A percentile compares a stretch with the other conserved stretches of the same genome.
These are phyloP conservation scores for Phytophthora syringae DNA, from an alignment of 352 stramenopile genomes.

Conservation along the genomic window DNA sequence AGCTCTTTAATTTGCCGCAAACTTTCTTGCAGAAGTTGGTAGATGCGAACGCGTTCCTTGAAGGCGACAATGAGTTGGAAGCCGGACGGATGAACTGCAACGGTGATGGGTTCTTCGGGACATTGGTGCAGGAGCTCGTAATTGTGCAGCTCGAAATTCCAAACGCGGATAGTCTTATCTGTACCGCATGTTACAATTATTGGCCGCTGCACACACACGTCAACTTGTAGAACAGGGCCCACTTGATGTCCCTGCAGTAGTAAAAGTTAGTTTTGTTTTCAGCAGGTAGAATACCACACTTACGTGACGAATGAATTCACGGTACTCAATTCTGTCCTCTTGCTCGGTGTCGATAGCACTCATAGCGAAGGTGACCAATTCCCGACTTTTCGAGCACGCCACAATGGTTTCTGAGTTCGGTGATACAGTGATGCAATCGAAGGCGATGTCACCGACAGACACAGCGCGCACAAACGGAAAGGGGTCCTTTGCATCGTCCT, in stretches of 20 bases:
- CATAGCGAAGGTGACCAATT: constrained; percentile 73
- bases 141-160: constrained; percentile 80
- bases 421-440: constrained; percentile 77
- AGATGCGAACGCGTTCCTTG: constrained; percentile 81
- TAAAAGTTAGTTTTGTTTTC: constrained; percentile 4
- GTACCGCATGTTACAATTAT: constrained; percentile 82
- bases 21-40: constrained; percentile 74
- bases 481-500: constrained; percentile 83
- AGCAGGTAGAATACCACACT: constrained; percentile 5
- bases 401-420: constrained; percentile 69
- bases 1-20: constrained; percentile 71
- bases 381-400: constrained; percentile 70
- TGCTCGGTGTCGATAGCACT: constrained; percentile 79
- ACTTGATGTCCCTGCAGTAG: constrained; percentile 60
- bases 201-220: constrained; percentile 85
- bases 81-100: constrained; percentile 72
- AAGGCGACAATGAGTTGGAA: constrained; percentile 79
- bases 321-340: constrained; percentile 72
- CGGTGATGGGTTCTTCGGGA: constrained; percentile 63
- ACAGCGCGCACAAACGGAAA: constrained; percentile 79
- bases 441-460: constrained; percentile 72
- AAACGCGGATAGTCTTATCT: constrained; percentile 89
- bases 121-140: constrained; percentile 76
- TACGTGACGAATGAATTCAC: constrained; percentile 65
- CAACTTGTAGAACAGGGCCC: constrained; percentile 71